A percentile compares a stretch with the other conserved stretches of the same genome.
These are phyloP conservation scores for Aureobasidium vineae DNA, from an alignment of 2,329 filamentous ascomycete genomes.

Conservation along the genomic window DNA sequence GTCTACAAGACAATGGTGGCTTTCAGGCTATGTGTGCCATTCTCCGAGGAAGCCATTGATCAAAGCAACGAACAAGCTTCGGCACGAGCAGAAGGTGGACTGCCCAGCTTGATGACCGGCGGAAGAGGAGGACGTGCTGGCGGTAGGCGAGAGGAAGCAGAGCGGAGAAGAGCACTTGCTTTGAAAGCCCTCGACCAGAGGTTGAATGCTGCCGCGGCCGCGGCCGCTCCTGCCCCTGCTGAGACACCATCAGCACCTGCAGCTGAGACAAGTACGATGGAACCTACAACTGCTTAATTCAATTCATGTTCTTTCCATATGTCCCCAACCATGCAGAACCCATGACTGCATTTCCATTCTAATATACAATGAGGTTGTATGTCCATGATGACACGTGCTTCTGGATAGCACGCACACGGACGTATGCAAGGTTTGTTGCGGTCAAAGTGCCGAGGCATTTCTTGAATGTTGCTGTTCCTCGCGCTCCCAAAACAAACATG, in stretches of 20 bases:
- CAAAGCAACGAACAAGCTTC: conserved; percentile 70
- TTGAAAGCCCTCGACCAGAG: conserved; percentile 90
- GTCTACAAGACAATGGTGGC: conserved; percentile 74
- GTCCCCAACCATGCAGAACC: not conserved
- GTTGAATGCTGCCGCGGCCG: conserved; percentile 68
- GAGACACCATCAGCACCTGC: not conserved
- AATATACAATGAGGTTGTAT: not conserved
- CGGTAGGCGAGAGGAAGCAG: conserved; percentile 83
- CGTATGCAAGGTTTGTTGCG: not conserved
- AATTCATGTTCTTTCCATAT: not conserved
- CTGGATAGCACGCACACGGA: not conserved
- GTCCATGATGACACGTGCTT: not conserved
- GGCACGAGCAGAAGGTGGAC: conserved; percentile 59
- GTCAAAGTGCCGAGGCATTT: not conserved
- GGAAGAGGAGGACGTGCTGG: conserved; percentile 46
- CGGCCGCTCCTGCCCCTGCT: conserved; percentile 37
- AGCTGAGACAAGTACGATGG: not conserved
- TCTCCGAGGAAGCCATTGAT: conserved; percentile 76
- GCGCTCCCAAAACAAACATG: not conserved
- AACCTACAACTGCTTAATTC: conserved; percentile 1
- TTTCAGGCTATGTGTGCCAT: conserved; percentile 77
- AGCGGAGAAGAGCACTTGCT: conserved; percentile 82
- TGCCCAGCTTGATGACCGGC: conserved; percentile 58
- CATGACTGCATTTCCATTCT: not conserved
- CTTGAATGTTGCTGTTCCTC: not conserved